These are phyloP conservation scores for Cyberlindnera bimundalis DNA, from an alignment of 805 yeast genomes.

Conservation along the genomic window DNA sequence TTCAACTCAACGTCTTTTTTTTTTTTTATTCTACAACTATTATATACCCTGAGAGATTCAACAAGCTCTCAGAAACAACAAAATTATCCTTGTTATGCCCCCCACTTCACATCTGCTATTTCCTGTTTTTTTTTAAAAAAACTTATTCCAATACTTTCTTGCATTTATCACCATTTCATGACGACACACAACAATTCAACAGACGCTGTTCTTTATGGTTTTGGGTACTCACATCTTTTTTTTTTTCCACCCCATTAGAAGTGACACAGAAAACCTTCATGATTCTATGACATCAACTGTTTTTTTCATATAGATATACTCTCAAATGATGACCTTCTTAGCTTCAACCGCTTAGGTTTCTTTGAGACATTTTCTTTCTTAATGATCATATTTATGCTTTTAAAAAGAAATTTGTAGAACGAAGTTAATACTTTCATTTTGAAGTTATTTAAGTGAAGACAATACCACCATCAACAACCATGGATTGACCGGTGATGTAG, in stretches of 20 bases:
- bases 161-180: too few species aligned
- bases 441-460: conserved; percentile 20
- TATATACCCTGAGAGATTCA: conserved; percentile 8
- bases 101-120: too few species aligned
- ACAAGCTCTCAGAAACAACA: conserved; percentile 4
- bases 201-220: conserved; percentile 1
- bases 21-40: too few species aligned
- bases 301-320: conserved; percentile 1
- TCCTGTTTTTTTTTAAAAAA: conserved; percentile 1
- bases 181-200: conserved; percentile 2
- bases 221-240: not conserved
- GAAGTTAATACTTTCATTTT: too few species aligned
- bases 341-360: conserved; percentile 13
- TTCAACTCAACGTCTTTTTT: too few species aligned
- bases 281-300: conserved; percentile 17
- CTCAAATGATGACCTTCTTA: not conserved
- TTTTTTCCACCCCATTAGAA: not conserved
- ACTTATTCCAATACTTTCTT: too few species aligned
- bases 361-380: not conserved
- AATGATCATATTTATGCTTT: conserved; percentile 1
- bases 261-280: not conserved
- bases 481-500: conserved; percentile 34
- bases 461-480: conserved; percentile 38
- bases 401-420: not conserved
- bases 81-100: too few species aligned